phyloP scores from a whole-genome alignment of 108 stramenopile species.

The Mediolabrus comicus region DNA sequence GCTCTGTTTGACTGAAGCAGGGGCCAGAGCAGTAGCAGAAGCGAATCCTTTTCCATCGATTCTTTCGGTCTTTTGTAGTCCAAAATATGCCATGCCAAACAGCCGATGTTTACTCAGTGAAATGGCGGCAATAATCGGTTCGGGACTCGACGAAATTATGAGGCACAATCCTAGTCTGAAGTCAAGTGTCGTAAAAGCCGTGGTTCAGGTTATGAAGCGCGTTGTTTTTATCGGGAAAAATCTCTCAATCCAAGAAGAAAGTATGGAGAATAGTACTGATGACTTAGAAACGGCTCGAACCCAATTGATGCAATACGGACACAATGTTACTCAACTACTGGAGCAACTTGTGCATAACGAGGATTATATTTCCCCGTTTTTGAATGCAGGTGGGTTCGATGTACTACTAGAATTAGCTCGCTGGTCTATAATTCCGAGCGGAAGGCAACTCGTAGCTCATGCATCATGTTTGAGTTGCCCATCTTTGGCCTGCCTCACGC shows the following conservation, averaged over 20 bases:
- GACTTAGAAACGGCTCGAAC: constrained; percentile 66
- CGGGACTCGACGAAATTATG: constrained; percentile 92
- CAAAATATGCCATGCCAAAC: constrained; percentile 86
- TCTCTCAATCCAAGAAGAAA: constrained; percentile 45
- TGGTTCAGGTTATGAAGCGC: constrained; percentile 70
- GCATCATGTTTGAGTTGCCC: constrained; percentile 74
- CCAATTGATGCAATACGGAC: constrained; percentile 79
- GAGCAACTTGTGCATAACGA: constrained; percentile 85
- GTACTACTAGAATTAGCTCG: constrained; percentile 69
- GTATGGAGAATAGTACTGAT: not conserved
- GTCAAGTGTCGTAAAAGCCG: constrained; percentile 58
- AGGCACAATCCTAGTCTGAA: constrained; percentile 80
- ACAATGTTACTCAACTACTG: constrained; percentile 84
- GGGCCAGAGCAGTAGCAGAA: constrained; percentile 67
- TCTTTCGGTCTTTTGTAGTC: constrained; percentile 71
- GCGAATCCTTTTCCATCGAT: constrained; percentile 86
- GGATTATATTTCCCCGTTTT: constrained; percentile 78
- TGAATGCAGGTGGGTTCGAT: constrained; percentile 75
- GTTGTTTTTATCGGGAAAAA: constrained; percentile 61
- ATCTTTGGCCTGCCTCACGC: constrained; percentile 69
- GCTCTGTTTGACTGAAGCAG: constrained; percentile 85
- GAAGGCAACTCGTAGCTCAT: constrained; percentile 72
- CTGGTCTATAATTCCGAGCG: constrained; percentile 63
- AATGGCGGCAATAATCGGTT: constrained; percentile 82
- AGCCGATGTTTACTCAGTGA: constrained; percentile 86